These are phyloP conservation scores for Boletus sp. DNA, from an alignment of 1,284 basidiomycete species.

Conservation along the genomic window DNA sequence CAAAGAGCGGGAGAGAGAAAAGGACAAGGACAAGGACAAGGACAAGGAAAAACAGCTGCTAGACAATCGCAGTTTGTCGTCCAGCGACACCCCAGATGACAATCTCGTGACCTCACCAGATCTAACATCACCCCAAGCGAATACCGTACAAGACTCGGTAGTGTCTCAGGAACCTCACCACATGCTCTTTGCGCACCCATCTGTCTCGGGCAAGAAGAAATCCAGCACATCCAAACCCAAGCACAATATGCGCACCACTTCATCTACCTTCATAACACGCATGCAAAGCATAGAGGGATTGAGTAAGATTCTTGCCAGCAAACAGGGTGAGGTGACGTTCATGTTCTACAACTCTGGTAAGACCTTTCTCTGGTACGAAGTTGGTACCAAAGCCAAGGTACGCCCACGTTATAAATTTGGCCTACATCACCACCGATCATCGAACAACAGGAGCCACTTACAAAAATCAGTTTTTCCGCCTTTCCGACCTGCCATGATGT, in stretches of 20 bases:
- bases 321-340: constrained; percentile 79
- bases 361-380: constrained; percentile 79
- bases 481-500: constrained; percentile 89
- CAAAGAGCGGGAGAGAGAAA: constrained; percentile 52
- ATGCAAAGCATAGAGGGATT: constrained; percentile 78
- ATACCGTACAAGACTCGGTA: constrained; percentile 31
- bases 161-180: constrained; percentile 36
- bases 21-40: too few relatives aligned
- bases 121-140: constrained; percentile 27
- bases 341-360: constrained; percentile 81
- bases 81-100: constrained; percentile 71
- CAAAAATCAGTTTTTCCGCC: constrained; percentile 80
- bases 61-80: constrained; percentile 70
- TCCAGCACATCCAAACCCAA: constrained; percentile 64
- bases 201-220: constrained; percentile 57
- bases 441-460: constrained; percentile 70
- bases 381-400: constrained; percentile 76
- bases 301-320: constrained; percentile 67
- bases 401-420: constrained; percentile 19
- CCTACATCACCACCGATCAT: background rate
- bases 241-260: constrained; percentile 83
- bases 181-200: constrained; percentile 47
- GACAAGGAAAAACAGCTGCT: constrained; percentile 46
- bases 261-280: constrained; percentile 85
- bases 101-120: constrained; percentile 41